These are phyloP conservation scores for Lecanicillium sp. DNA, from an alignment of 2,329 filamentous ascomycete genomes.

Conservation along the genomic window DNA sequence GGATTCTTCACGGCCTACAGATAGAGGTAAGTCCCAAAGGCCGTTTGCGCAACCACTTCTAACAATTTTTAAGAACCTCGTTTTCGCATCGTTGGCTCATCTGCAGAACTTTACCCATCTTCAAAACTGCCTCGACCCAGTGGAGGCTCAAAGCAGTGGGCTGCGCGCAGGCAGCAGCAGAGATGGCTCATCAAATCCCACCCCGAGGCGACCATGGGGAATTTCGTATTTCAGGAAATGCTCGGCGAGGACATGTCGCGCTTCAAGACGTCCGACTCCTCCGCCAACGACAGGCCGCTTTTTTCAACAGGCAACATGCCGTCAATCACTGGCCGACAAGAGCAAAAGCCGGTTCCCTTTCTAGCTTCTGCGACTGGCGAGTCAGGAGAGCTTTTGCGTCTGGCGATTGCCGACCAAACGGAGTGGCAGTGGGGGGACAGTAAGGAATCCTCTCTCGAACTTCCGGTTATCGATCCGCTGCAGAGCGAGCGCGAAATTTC, in stretches of 20 bases:
- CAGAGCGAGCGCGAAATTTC: conserved; percentile 41
- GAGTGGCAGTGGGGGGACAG: conserved; percentile 49
- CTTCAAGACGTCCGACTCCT: conserved; percentile 23
- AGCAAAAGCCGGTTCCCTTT: conserved; percentile 25
- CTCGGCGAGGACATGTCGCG: conserved; percentile 32
- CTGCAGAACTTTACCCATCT: conserved; percentile 29
- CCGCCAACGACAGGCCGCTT: conserved; percentile 26
- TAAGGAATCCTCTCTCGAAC: conserved; percentile 39
- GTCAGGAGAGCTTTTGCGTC: conserved; percentile 50
- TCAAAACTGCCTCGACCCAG: conserved; percentile 23
- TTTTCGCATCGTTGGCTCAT: conserved; percentile 28
- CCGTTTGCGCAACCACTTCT: background rate
- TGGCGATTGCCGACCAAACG: conserved; percentile 45
- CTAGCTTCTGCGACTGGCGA: conserved; percentile 49
- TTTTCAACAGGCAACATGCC: conserved; percentile 52
- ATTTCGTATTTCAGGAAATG: conserved; percentile 24
- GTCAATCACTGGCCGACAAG: conserved; percentile 30
- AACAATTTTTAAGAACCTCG: conserved; percentile 22
- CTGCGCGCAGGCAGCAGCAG: conserved; percentile 31
- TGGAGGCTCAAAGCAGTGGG: conserved; percentile 23
- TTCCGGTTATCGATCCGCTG: conserved; percentile 36
- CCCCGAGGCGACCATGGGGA: conserved; percentile 44
- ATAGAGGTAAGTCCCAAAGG: conserved; percentile 21
- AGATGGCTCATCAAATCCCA: conserved; percentile 46
- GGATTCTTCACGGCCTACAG: conserved; percentile 26